Conservation (phyloP, 352 stramenopile species). For the Pseudoperonospora humuli region DNA sequence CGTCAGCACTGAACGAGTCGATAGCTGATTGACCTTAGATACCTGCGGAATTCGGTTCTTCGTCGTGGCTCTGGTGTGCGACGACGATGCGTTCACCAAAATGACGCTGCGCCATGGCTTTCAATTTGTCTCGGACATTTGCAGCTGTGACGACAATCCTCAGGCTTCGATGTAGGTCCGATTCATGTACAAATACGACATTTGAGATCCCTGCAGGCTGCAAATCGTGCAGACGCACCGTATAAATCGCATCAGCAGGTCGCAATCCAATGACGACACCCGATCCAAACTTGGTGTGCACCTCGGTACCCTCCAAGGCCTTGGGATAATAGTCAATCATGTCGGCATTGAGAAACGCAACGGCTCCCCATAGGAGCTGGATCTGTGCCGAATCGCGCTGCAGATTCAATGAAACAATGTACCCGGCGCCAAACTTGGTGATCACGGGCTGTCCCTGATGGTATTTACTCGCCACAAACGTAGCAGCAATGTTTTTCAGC, state of each 20-base stretch:
- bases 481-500: constrained; percentile 51
- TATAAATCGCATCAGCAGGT: constrained; percentile 64
- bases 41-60: constrained; percentile 42
- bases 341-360: constrained; percentile 45
- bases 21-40: constrained; percentile 28
- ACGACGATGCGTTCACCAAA: constrained; percentile 38
- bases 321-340: constrained; percentile 68
- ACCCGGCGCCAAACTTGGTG: constrained; percentile 54
- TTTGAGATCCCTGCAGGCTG: constrained; percentile 42
- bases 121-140: constrained; percentile 44
- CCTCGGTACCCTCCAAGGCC: constrained; percentile 61
- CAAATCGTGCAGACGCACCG: constrained; percentile 46
- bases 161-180: constrained; percentile 43
- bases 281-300: constrained; percentile 67
- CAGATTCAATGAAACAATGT: constrained; percentile 49
- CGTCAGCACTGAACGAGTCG: not conserved
- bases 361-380: constrained; percentile 56
- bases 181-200: constrained; percentile 68
- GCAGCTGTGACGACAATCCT: constrained; percentile 37
- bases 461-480: constrained; percentile 63
- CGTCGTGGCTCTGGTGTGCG: constrained; percentile 26
- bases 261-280: constrained; percentile 59
- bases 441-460: constrained; percentile 67
- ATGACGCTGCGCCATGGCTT: constrained; percentile 33
- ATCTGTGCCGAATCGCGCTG: constrained; percentile 43